Evolutionary conservation across 2,329 filamentous ascomycete species (phyloP).

Genomic region (Stagonosporopsis vannaccii): DNA sequence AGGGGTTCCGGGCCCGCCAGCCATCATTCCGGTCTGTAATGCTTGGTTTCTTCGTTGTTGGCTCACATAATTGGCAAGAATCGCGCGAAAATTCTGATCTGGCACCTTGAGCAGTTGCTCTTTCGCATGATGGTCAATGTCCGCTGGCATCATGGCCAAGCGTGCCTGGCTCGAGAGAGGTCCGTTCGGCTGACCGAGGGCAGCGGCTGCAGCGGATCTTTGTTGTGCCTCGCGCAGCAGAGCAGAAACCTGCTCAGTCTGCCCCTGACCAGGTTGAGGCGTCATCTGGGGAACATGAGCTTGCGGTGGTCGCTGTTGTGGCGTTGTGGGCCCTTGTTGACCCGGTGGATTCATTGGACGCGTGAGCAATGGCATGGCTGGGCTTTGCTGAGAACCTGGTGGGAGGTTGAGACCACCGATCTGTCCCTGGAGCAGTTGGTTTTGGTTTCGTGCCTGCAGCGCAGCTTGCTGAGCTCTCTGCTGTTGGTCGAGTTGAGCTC

Average conservation of each 20-base stretch:
- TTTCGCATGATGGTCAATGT: slow-evolving; percentile 39
- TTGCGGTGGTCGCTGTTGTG: slow-evolving; percentile 47
- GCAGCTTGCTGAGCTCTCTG: slow-evolving; percentile 49
- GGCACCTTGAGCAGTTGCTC: slow-evolving; percentile 46
- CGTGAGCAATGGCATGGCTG: slow-evolving; percentile 59
- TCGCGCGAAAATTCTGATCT: slow-evolving; percentile 42
- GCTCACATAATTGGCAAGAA: slow-evolving; percentile 37
- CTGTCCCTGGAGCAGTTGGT: slow-evolving; percentile 40
- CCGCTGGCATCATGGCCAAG: slow-evolving; percentile 42
- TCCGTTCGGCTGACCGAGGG: slow-evolving; percentile 33
- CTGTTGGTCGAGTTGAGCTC: slow-evolving; percentile 38
- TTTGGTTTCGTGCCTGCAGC: slow-evolving; percentile 35
- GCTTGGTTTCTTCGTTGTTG: slow-evolving; percentile 30
- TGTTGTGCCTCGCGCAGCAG: slow-evolving; percentile 47
- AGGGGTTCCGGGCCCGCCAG: slow-evolving; percentile 27
- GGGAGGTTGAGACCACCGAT: slow-evolving; percentile 55
- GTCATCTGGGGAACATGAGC: slow-evolving; percentile 47
- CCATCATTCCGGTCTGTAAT: slow-evolving; percentile 33
- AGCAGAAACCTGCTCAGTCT: slow-evolving; percentile 37
- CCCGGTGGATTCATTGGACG: slow-evolving; percentile 57
- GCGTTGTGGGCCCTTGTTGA: slow-evolving; percentile 47
- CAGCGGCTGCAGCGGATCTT: slow-evolving; percentile 41
- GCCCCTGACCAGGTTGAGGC: slow-evolving; percentile 38
- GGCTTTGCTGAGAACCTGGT: slow-evolving; percentile 51
- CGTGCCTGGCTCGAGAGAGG: slow-evolving; percentile 43